Base-by-base conservation (phyloP, 2,329 filamentous ascomycete species). In the Sphaerulina populicola region DNA sequence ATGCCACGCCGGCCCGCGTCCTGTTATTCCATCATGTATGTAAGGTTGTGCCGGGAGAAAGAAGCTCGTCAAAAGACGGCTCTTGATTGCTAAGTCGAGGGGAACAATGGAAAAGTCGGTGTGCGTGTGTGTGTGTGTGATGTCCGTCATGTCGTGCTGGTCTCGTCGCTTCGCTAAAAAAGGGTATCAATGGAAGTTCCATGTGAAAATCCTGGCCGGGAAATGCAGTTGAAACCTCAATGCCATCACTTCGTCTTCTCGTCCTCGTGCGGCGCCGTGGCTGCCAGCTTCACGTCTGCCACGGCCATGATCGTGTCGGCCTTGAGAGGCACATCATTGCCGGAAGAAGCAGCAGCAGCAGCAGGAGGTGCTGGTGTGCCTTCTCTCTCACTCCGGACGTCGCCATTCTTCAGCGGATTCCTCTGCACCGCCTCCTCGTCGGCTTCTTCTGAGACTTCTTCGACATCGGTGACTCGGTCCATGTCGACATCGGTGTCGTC, bases 391-490 rank as follows among this genome's bases (percentile, higher is more conserved):
- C 66, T 71, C 55, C 74, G 50, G 21, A 53, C 56, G 42, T 55
- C 52, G 14, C 49, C 66, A 31, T 60, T 54, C 35, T 62, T 60
- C 40, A 57, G 47, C 41, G 76, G 69, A 53, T 74, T 75, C 73
- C 87, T 90, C 66, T 81, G 79, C 55, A 93, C 86, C 73, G 94
- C 88, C 69, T 85, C 90, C 59, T 81, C 83, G 66, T 95, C 89
- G 69, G 88, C 87, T 66, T 94, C 87, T 62, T 82, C 80, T 66
- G 94, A 15, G 47, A 51, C 88, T 67, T 88, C 85, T 52, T 68
- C 65, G 7, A 61, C 65, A 39, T 66, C 64, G 50, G 63, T 44
- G 36, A 53, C 64, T 63, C 89, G 84, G 69, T 96, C 94, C 83
- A 95, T 91, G 64, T 95, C 89, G 58, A 86, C 82, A 66, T 96